Base-by-base conservation (phyloP, 768 basidiomycete species). In the Lactifluus volemus region DNA sequence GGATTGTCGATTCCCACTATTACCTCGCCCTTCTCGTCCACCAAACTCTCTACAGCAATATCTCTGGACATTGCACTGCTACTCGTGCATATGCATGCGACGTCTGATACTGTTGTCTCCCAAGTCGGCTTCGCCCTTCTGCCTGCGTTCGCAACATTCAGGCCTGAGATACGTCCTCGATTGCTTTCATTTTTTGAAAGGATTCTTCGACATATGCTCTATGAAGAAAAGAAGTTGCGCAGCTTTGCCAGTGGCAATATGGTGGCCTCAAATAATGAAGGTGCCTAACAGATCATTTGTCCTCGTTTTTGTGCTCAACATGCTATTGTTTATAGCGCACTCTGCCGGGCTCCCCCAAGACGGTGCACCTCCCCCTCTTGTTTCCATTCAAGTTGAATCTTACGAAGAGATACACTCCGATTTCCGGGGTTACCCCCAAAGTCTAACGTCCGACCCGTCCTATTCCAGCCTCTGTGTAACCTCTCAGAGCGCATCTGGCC, bases 31-130 rank as follows among this genome's bases (percentile, higher is more conserved):
- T 3, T 76, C 76, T 0, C 78, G 82, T 32, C 91, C 91, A 14
- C 87, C 89, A 3, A 83, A 89, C 68, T 77, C 88, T 4, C 72
- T 94, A n/a, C 91, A 92, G 79, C 83, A 0, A 70, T 86, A 32
- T 80, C 79, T 4, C 73, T 94, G 36, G 88, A 91, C 70, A 79
- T 92, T 21, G 87, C 87, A 4, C 81, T 82, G 60, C 80, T 84
- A 64, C 78, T 94, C 29, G 72, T 84, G 25, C 76, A 83, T 59
- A 72, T 75, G 32, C 81, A 86, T 64, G 74, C 76, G 6, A 75
- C 78, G 59, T 78, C 81, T 53, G 76, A 82, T 3, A 72, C 76
- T 44, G 73, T 83, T 21, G 72, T 83, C 49, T 81, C 84, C 5
- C 78, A 80, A 48, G 80, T 92, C 55, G 84, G 81, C 0, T 80